Base-by-base conservation (phyloP, 768 basidiomycete genomes). In the Leccinum longicurvipes region DNA sequence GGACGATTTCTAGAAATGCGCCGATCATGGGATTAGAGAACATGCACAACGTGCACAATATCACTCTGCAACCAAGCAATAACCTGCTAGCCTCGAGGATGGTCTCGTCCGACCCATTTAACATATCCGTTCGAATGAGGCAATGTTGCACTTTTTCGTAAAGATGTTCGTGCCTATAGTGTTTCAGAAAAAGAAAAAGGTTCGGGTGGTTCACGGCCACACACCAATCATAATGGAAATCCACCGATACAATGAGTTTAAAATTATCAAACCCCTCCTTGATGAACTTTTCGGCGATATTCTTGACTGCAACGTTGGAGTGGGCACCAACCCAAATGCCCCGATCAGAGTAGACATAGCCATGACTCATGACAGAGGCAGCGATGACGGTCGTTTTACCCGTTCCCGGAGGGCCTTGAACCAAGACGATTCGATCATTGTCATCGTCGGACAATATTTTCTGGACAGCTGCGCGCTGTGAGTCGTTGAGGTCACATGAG, bases 241-340 rank as follows among this genome's bases (percentile, higher is more conserved):
- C 79, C 23, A 64, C 67, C 12, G 79, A 79, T 6, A 81, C 76
- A n/a, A 80, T 53, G 1, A 80, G 48, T 50, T 57, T 75, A 57
- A 78, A 80, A 8, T 66, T 54, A 8, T 29, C 5, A 57, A 78
- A 73, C 0, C 46, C 62, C n/a, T 63, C 58, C 7, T 67, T 63
- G 24, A 68, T 55, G 11, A 80, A 66, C 47, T 76, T 80, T 56
- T 79, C 76, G 0, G 78, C 78, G 19, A 80, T 79, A 54, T 80
- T 80, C 60, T 81, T 81, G 19, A 80, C 79, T 0, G 76, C 79
- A 28, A 80, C 76, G 41, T 80, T 81, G 1, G 79, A 79, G 24
- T 80, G 80, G 0, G 79, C 78, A 27, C 74, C 65, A 27, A 81
- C 58, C 73, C 76, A 80, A 10, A 77, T 62, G 9, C 60, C 50